Base-by-base conservation (phyloP, 495 filamentous ascomycete species). In the Neurospora intermedia region DNA sequence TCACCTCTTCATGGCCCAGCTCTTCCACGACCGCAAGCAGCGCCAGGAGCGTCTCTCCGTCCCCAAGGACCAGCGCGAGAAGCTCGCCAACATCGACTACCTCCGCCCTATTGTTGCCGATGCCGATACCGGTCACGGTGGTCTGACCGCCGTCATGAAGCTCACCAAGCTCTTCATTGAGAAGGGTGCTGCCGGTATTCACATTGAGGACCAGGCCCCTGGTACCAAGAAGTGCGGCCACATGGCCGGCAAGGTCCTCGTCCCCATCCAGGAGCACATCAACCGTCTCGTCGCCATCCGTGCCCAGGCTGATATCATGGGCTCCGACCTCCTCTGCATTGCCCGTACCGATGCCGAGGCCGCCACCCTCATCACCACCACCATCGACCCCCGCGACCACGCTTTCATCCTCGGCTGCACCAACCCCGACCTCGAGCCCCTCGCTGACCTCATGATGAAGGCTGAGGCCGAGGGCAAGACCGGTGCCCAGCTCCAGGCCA, bases 201-300 rank as follows among this genome's bases (percentile, higher is more conserved):
- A 99, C 82, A 98, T 99, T 75, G 96, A 99, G 83, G 96, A 99
- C 80, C 96, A 99, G 83, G 96, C 96, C 11, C 95, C 96, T 2
- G 96, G 96, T 48, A 99, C 96, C 45, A 99, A 99, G 89, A 99
- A 99, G 86, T 99, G 96, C 80, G 96, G 96, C 72, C 96, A 99
- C 84, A 99, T 99, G 96, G 96, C 96, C 75, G 96, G 96, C 77
- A 99, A 99, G 86, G 96, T 99, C 41, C 87, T 99, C 69, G 96
- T 99, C 70, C 96, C 96, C 45, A 97, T 98, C 82, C 91, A 89
- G 84, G 96, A 99, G 84, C 96, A 99, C 85, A 97, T 98, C 87
- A 99, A 98, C 86, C 92, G 96, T 38, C 87, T 99, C 23, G 94
- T 99, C 43, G 94, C 96, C 76, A 98, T 99, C 82, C 90, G 96